Percentiles rank a stretch among this genome's conserved stretches.
These are phyloP conservation scores for Macaranga tanarius DNA, from an alignment of 441 rosid species.

Conservation along the genomic window DNA sequence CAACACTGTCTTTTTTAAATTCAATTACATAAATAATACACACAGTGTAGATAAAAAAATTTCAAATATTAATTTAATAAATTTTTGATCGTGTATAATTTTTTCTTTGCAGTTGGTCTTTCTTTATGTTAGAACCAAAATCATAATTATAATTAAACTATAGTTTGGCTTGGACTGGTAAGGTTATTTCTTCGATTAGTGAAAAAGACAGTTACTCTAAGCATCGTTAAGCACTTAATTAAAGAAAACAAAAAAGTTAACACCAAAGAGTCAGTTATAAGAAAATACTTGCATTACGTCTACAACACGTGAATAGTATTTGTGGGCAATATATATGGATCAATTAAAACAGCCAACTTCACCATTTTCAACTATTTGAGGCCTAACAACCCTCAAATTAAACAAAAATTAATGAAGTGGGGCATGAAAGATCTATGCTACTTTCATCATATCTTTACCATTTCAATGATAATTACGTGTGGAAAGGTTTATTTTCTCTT, in stretches of 20 bases:
- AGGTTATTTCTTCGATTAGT: slow-evolving; percentile 20
- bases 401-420: slow-evolving; percentile 28
- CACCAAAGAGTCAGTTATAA: slow-evolving; percentile 3
- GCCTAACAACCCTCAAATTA: slow-evolving; percentile 42
- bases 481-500: slow-evolving; percentile 20
- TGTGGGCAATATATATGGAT: slow-evolving; percentile 25
- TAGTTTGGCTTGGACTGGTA: slow-evolving; percentile 15
- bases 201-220: slow-evolving; percentile 33
- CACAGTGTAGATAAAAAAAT: no score
- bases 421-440: slow-evolving; percentile 51
- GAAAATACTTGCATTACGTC: slow-evolving; percentile 29
- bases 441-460: slow-evolving; percentile 57
- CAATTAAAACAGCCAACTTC: slow-evolving; percentile 28
- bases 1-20: no score
- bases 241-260: slow-evolving; percentile 26
- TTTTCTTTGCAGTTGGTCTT: not conserved
- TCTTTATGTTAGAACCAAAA: slow-evolving; percentile 2
- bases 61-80: no score
- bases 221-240: slow-evolving; percentile 21
- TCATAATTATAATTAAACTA: slow-evolving; percentile 9
- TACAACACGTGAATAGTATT: slow-evolving; percentile 40
- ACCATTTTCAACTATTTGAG: slow-evolving; percentile 30
- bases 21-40: no score
- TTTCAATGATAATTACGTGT: slow-evolving; percentile 39
- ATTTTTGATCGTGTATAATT: no score